These are phyloP conservation scores for Beauveria sp. DNA, from an alignment of 2,329 filamentous ascomycete genomes.

Conservation along the genomic window DNA sequence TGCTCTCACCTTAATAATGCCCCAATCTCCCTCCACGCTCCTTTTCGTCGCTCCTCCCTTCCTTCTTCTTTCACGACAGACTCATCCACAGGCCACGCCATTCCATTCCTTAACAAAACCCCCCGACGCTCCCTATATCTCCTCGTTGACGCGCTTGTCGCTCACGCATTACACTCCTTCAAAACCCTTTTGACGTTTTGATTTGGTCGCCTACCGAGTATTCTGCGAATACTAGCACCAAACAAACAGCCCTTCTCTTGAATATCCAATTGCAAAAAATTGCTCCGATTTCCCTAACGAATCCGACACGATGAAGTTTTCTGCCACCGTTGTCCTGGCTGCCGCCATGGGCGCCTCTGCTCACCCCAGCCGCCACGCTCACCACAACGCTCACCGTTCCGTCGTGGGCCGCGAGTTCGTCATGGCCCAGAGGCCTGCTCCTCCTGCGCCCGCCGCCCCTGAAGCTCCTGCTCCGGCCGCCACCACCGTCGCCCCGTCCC, in stretches of 20 bases:
- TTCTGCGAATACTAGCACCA: conserved; percentile 10
- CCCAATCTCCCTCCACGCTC: conserved; percentile 15
- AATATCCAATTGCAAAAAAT: background rate
- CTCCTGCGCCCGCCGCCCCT: conserved; percentile 7
- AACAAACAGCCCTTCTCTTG: background rate
- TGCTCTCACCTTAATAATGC: conserved; percentile 16
- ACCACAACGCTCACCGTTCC: conserved; percentile 28
- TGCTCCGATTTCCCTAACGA: background rate
- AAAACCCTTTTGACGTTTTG: background rate
- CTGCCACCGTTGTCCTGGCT: conserved; percentile 29
- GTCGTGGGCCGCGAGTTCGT: conserved; percentile 26
- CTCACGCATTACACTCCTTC: conserved; percentile 14
- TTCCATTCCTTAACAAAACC: conserved; percentile 12
- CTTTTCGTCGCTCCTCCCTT: conserved; percentile 6
- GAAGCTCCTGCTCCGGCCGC: conserved; percentile 8
- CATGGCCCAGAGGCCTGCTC: conserved; percentile 26
- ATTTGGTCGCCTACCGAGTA: conserved; percentile 12
- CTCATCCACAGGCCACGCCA: conserved; percentile 14
- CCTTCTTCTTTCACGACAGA: conserved; percentile 13
- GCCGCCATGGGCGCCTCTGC: conserved; percentile 35
- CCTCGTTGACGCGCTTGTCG: conserved; percentile 8
- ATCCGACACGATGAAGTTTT: conserved; percentile 33
- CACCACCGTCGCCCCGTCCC: conserved; percentile 7
- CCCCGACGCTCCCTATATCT: conserved; percentile 10
- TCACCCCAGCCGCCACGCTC: conserved; percentile 32